Evolutionary conservation across 352 stramenopile genomes (phyloP).

Genomic region (Phytophthora citrophthora): DNA sequence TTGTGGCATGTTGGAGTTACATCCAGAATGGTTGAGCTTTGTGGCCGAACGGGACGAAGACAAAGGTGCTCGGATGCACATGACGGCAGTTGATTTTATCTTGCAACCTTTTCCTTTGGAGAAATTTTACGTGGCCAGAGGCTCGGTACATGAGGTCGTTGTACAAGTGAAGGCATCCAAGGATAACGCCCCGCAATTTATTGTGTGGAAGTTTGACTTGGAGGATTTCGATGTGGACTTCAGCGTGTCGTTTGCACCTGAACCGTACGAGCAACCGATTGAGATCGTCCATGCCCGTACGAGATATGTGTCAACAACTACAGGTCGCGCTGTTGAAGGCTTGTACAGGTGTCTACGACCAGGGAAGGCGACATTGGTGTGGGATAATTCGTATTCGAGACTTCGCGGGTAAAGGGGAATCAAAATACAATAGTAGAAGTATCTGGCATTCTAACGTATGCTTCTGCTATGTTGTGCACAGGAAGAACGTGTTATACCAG

Average conservation of each 20-base stretch:
- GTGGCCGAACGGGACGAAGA: constrained; percentile 54
- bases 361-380: constrained; percentile 67
- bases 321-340: constrained; percentile 65
- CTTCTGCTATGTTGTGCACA: constrained; percentile 17
- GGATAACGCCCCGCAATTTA: constrained; percentile 46
- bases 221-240: constrained; percentile 87
- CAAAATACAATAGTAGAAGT: neutral
- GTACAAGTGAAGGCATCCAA: constrained; percentile 53
- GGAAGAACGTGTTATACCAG: constrained; percentile 83
- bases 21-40: constrained; percentile 63
- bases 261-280: constrained; percentile 47
- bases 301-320: constrained; percentile 57
- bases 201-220: constrained; percentile 87
- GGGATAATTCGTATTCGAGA: constrained; percentile 87
- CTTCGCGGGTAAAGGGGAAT: constrained; percentile 53
- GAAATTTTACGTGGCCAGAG: constrained; percentile 55
- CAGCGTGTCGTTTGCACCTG: constrained; percentile 59
- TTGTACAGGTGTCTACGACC: constrained; percentile 65
- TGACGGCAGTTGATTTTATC: constrained; percentile 88
- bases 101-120: constrained; percentile 80
- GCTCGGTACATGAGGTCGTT: constrained; percentile 55
- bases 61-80: constrained; percentile 59
- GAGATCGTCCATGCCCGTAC: constrained; percentile 72
- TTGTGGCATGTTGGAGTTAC: constrained; percentile 35
- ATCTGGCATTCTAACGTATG: neutral